Evolutionary conservation across 2,329 filamentous ascomycete genomes (phyloP).

Genomic region (Aspergillus pseudoglaucus): DNA sequence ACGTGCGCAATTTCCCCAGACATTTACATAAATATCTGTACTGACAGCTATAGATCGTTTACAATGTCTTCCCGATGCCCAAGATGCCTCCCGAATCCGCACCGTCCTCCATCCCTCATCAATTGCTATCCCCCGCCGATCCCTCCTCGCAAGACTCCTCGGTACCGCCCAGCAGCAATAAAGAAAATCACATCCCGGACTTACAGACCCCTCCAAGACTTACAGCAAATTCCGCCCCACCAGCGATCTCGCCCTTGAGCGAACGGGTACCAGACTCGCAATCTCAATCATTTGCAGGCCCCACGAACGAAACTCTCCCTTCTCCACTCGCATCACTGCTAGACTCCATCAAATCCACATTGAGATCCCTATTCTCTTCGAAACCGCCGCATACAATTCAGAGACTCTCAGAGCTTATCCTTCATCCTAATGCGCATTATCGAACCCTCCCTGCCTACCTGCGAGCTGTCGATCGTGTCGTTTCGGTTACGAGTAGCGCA

Average conservation of each 20-base stretch:
- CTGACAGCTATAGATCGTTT: conserved; percentile 56
- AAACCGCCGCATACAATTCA: conserved; percentile 90
- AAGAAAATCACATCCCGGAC: conserved; percentile 30
- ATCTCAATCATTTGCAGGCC: conserved; percentile 38
- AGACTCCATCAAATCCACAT: conserved; percentile 51
- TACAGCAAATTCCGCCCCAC: conserved; percentile 33
- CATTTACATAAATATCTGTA: neutral
- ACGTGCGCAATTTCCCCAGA: conserved; percentile 36
- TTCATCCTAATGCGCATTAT: conserved; percentile 72
- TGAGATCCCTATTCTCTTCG: conserved; percentile 60
- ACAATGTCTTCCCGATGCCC: conserved; percentile 68
- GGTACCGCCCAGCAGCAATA: conserved; percentile 28
- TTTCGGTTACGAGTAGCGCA: conserved; percentile 78
- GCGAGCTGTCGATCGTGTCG: conserved; percentile 81
- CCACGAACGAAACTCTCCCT: conserved; percentile 50
- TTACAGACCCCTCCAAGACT: conserved; percentile 24
- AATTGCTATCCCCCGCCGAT: conserved; percentile 14
- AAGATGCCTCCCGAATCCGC: conserved; percentile 42
- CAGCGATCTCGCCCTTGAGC: conserved; percentile 32
- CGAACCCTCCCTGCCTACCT: conserved; percentile 75
- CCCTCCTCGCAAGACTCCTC: conserved; percentile 20
- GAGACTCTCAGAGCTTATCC: conserved; percentile 78
- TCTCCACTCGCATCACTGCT: conserved; percentile 59
- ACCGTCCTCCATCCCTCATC: conserved; percentile 21
- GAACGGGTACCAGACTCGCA: conserved; percentile 39